Evolutionary conservation across 495 filamentous ascomycete genomes (phyloP).

Genomic region (Penicillium macrosclerotiorum): DNA sequence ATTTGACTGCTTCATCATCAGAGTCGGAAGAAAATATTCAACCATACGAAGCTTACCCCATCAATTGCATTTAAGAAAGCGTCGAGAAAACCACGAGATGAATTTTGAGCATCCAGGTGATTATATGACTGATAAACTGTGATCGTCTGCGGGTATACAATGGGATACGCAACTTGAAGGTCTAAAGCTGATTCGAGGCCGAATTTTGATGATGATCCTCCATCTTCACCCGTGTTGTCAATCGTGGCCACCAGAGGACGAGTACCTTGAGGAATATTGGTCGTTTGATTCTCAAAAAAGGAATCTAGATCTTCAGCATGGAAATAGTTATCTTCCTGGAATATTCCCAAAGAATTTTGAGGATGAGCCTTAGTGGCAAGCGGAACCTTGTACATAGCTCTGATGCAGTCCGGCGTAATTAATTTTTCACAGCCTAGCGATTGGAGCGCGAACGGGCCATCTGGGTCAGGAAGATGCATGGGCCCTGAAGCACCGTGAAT

Average conservation of each 20-base stretch:
- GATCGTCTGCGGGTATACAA: not conserved
- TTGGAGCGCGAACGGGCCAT: not conserved
- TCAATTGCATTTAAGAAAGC: not conserved
- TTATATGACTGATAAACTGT: not conserved
- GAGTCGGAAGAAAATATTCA: not conserved
- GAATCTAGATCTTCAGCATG: not conserved
- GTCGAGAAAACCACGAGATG: not conserved
- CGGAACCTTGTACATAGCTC: not conserved
- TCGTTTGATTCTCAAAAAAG: not conserved
- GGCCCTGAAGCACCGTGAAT: not conserved
- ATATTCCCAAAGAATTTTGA: not conserved
- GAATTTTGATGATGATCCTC: not conserved
- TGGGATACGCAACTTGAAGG: not conserved
- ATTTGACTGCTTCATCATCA: not conserved
- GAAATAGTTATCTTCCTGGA: constrained; percentile 1
- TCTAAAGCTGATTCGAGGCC: not conserved
- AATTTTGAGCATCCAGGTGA: not conserved
- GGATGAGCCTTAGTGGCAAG: not conserved
- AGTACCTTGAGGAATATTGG: not conserved
- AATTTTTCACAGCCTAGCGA: not conserved
- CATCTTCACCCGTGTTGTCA: not conserved
- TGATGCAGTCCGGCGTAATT: not conserved
- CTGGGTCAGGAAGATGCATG: not conserved
- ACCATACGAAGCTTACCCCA: not conserved
- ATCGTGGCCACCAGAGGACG: not conserved